Percentiles rank a stretch among this genome's conserved stretches.
These are phyloP conservation scores for Epichloe coenophiala DNA, from an alignment of 2,329 filamentous ascomycete species.

Conservation along the genomic window DNA sequence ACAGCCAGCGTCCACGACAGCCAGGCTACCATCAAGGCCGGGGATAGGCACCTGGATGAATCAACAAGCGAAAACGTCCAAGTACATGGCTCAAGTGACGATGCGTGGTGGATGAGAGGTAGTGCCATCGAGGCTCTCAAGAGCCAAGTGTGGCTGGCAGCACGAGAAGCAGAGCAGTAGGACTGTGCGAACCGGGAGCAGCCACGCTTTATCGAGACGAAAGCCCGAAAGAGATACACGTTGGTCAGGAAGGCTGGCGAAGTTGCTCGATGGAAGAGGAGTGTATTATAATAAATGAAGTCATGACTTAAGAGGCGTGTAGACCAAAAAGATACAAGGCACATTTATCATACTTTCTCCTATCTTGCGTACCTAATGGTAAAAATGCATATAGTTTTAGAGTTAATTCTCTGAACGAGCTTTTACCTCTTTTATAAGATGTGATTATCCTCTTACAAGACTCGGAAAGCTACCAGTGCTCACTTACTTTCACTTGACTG, in stretches of 20 bases:
- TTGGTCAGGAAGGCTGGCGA: neutral
- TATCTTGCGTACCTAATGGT: too few relatives aligned
- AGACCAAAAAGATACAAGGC: neutral
- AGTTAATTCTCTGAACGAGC: too few relatives aligned
- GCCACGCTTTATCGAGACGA: neutral
- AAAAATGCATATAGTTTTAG: too few relatives aligned
- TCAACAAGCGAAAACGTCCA: constrained; percentile 11
- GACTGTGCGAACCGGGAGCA: neutral
- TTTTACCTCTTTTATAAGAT: too few relatives aligned
- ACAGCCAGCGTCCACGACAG: constrained; percentile 17
- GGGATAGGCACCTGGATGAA: constrained; percentile 12
- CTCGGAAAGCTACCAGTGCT: too few relatives aligned
- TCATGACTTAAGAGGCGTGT: neutral
- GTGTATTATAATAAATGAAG: neutral
- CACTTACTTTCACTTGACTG: too few relatives aligned
- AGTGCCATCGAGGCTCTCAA: constrained; percentile 41
- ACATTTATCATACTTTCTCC: neutral
- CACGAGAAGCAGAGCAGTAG: constrained; percentile 21
- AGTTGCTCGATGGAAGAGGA: neutral
- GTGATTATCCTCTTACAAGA: too few relatives aligned
- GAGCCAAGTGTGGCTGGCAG: constrained; percentile 39
- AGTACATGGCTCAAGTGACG: constrained; percentile 12
- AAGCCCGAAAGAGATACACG: neutral
- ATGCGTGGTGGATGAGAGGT: constrained; percentile 41
- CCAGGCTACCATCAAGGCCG: constrained; percentile 19